Conservation (phyloP, 257 asterid species). For the Orobanche coerulescens region DNA sequence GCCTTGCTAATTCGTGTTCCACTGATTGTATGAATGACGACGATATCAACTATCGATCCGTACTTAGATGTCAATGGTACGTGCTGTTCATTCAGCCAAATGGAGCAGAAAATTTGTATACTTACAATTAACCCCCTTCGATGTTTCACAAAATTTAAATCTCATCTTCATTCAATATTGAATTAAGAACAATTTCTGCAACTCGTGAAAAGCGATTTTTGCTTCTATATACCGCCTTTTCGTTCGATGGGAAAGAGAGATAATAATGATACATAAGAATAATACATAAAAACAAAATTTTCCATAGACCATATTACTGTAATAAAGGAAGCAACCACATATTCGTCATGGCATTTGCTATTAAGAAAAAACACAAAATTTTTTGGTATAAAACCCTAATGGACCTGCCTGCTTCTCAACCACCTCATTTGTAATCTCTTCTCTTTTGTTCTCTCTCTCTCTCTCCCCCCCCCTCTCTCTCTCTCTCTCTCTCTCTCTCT, state of each 20-base stretch:
- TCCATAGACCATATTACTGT: neutral
- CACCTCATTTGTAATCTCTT: slow-evolving; percentile 16
- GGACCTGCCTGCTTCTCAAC: slow-evolving; percentile 35
- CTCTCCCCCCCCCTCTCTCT: neutral
- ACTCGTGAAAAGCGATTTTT: slow-evolving; percentile 2
- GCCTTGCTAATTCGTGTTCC: neutral
- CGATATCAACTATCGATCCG: neutral
- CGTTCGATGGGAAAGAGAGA: slow-evolving; percentile 13
- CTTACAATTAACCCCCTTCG: slow-evolving; percentile 20
- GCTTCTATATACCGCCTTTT: slow-evolving; percentile 4
- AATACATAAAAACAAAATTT: neutral
- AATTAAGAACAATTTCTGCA: slow-evolving; percentile 18
- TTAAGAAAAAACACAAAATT: neutral
- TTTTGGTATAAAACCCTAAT: slow-evolving; percentile 22
- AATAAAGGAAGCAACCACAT: slow-evolving; percentile 17
- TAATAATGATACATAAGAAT: neutral
- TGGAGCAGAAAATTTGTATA: neutral
- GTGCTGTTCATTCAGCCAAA: neutral
- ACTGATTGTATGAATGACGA: neutral
- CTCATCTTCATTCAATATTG: slow-evolving; percentile 20
- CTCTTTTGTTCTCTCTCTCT: slow-evolving; percentile 3
- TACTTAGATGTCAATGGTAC: neutral
- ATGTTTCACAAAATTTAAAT: slow-evolving; percentile 29
- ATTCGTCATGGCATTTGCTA: slow-evolving; percentile 20
- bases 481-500: neutral